phyloP scores from a whole-genome alignment of 768 basidiomycete genomes.

The Pleurotus ostreatus region DNA sequence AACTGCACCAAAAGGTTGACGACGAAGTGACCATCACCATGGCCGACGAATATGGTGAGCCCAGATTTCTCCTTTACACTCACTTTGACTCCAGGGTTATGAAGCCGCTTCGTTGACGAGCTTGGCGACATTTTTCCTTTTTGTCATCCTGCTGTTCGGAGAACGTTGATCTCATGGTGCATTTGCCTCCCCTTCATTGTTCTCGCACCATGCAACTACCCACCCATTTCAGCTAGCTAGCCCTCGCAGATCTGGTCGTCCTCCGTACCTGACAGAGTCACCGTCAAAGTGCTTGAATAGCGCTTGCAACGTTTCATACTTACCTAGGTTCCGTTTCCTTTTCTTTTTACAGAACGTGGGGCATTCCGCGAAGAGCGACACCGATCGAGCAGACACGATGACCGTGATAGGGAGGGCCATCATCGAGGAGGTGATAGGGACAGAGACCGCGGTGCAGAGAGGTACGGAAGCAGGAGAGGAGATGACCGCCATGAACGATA shows the following conservation, averaged over 20 bases:
- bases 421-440: constrained; percentile 38
- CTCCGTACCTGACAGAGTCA: constrained; percentile 22
- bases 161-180: constrained; percentile 66
- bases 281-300: constrained; percentile 31
- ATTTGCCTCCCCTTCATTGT: constrained; percentile 28
- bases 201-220: constrained; percentile 50
- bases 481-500: constrained; percentile 22
- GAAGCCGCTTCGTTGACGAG: neutral
- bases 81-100: constrained; percentile 17
- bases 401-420: constrained; percentile 44
- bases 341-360: constrained; percentile 46
- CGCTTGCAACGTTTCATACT: constrained; percentile 32
- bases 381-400: constrained; percentile 64
- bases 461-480: constrained; percentile 31
- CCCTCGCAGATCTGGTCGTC: constrained; percentile 26
- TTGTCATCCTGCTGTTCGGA: constrained; percentile 31
- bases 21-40: constrained; percentile 21
- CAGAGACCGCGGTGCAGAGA: constrained; percentile 20
- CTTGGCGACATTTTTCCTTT: constrained; percentile 18
- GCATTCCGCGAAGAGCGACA: constrained; percentile 65
- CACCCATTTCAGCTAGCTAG: constrained; percentile 62
- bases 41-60: constrained; percentile 60
- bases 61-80: constrained; percentile 15
- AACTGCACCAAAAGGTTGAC: constrained; percentile 10
- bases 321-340: constrained; percentile 38